Evolutionary conservation across 1,284 basidiomycete species (phyloP), one percentile per base, ranked within the genome.

Genomic region (Meripilus lineatus): DNA sequence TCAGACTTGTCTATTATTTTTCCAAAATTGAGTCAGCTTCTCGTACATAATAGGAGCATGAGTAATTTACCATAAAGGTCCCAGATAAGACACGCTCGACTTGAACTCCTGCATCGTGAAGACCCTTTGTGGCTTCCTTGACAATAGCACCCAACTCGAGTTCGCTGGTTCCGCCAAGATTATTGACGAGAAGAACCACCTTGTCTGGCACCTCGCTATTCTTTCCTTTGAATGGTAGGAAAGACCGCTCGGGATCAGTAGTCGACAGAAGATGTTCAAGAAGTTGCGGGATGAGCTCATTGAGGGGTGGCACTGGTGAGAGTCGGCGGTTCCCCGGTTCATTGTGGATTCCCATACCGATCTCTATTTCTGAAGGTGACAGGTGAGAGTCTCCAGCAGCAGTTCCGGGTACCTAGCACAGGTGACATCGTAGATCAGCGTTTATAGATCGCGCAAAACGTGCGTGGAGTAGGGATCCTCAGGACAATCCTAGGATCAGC

Each of bases 321-420:
- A 91, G 58, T 25, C 84, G 82, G 42, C 70, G 71, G 55, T 82
- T 72, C 8, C 93, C 94, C 22, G 84, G 77, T 65, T 97, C 93
- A 61, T 97, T 97, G 70, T 97, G 93, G 50, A 95, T 94, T 15
- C 89, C 89, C 72, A 89, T 74, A 10, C 93, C 92, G 44, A 94
- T 84, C 63, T 94, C 91, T 42, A 92, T 79, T 64, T 93, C 89
- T 32, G 75, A 66, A 3, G 65, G 58, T 6, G 69, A 68, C 5
- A 94, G 70, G 58, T 84, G 76, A 2, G 77, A 76, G 38, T 79
- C 67, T 2, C 70, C 64, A 2, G 75, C 58, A 0, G 79, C 79
- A 2, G 90, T 93, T 15, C 91, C 92, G 5, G 91, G 89, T 42
- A 92, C 81, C 85, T 89, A 10, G 17, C 28, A 45, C 4, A 40